Evolutionary conservation across 805 yeast species (phyloP).

Genomic region (Candida pini): DNA sequence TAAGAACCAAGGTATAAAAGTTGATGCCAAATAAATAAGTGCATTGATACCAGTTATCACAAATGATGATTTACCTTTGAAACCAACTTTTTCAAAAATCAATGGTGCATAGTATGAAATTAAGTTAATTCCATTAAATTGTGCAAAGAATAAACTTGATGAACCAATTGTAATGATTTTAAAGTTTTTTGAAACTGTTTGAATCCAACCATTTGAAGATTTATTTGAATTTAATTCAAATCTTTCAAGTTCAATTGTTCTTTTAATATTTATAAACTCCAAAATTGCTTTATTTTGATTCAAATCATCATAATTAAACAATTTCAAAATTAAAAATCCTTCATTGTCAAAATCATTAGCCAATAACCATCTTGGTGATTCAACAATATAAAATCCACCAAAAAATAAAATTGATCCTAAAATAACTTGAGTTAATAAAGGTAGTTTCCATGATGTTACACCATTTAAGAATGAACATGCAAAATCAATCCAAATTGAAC

Average conservation of each 20-base stretch:
- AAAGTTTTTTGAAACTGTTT: slow-evolving; percentile 23
- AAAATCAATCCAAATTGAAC: slow-evolving; percentile 86
- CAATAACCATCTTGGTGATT: slow-evolving; percentile 83
- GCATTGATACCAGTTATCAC: slow-evolving; percentile 81
- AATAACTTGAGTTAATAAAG: slow-evolving; percentile 67
- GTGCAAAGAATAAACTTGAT: slow-evolving; percentile 84
- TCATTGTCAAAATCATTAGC: slow-evolving; percentile 64
- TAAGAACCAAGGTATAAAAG: slow-evolving; percentile 84
- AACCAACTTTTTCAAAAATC: slow-evolving; percentile 88
- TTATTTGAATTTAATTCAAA: slow-evolving; percentile 11
- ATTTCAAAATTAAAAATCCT: slow-evolving; percentile 36
- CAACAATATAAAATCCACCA: slow-evolving; percentile 78
- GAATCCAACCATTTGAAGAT: slow-evolving; percentile 22
- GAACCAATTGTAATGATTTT: slow-evolving; percentile 70
- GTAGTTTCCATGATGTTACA: slow-evolving; percentile 70
- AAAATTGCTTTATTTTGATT: slow-evolving; percentile 24
- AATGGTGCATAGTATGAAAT: slow-evolving; percentile 87
- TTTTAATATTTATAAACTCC: slow-evolving; percentile 44
- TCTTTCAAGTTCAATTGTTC: slow-evolving; percentile 19
- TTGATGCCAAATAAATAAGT: slow-evolving; percentile 51
- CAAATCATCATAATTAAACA: slow-evolving; percentile 27
- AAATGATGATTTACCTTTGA: slow-evolving; percentile 77
- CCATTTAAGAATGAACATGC: slow-evolving; percentile 59
- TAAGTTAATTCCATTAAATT: slow-evolving; percentile 83
- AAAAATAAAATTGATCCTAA: slow-evolving; percentile 59